A percentile compares a stretch with the other conserved stretches of the same genome.
phyloP scores from a whole-genome alignment of 2,329 filamentous ascomycete species.

The Chrysoporthe deuterocubensis region DNA sequence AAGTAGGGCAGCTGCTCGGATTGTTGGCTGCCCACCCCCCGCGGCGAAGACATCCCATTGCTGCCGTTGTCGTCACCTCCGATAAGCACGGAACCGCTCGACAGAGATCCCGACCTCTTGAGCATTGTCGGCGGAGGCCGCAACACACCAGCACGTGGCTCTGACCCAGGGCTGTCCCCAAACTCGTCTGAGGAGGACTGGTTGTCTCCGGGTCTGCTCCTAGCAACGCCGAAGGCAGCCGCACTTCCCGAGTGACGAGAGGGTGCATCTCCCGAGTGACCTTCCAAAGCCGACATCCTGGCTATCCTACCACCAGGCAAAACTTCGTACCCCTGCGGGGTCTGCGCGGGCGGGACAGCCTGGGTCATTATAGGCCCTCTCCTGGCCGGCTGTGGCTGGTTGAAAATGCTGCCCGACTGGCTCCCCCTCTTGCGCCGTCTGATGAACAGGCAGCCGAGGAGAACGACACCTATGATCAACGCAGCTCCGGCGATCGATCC shows the following conservation, averaged over 20 bases:
- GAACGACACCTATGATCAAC: conserved; percentile 70
- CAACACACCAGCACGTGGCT: conserved; percentile 58
- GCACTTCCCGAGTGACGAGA: conserved; percentile 53
- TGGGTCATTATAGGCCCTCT: conserved; percentile 51
- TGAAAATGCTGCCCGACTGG: conserved; percentile 77
- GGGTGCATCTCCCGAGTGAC: conserved; percentile 66
- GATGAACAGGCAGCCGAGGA: conserved; percentile 64
- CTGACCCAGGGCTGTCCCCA: conserved; percentile 72
- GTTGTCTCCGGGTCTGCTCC: conserved; percentile 53
- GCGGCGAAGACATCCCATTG: conserved; percentile 80
- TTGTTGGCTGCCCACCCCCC: conserved; percentile 82
- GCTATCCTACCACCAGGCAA: conserved; percentile 88
- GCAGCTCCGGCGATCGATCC: conserved; percentile 74
- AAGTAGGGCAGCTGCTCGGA: conserved; percentile 96
- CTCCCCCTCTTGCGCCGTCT: conserved; percentile 59
- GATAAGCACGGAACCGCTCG: conserved; percentile 79
- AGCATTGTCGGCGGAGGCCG: conserved; percentile 61
- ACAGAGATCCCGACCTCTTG: conserved; percentile 85
- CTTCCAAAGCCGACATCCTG: conserved; percentile 92
- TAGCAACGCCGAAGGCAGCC: conserved; percentile 51
- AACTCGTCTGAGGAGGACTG: conserved; percentile 75
- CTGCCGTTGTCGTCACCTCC: conserved; percentile 73
- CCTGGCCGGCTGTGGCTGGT: conserved; percentile 80
- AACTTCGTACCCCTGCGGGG: conserved; percentile 68
- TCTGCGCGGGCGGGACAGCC: conserved; percentile 35